Percentiles rank a stretch among this genome's conserved stretches.
Evolutionary conservation across 2,329 filamentous ascomycete species (phyloP).

Genomic region (Lachnellula willkommii): DNA sequence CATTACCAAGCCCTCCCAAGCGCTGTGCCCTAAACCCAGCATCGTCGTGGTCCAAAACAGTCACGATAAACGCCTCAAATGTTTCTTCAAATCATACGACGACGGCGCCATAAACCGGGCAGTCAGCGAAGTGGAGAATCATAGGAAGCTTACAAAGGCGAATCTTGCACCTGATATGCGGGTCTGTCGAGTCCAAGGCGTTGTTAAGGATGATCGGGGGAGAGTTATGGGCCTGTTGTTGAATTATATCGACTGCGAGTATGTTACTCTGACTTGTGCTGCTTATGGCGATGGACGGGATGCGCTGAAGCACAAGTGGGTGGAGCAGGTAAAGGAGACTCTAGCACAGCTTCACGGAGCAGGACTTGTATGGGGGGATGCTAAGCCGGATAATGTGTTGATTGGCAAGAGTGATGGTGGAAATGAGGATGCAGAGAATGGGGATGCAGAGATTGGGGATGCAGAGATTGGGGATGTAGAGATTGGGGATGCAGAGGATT

Average conservation of each 20-base stretch:
- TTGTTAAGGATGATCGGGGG: constrained; percentile 16
- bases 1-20: constrained; percentile 12
- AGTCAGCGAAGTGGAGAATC: constrained; percentile 15
- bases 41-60: constrained; percentile 7
- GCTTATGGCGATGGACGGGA: constrained; percentile 9
- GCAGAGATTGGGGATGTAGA: too few species aligned
- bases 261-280: constrained; percentile 15
- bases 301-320: constrained; percentile 19
- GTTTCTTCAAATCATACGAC: constrained; percentile 14
- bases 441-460: background rate
- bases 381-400: constrained; percentile 17
- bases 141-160: constrained; percentile 11
- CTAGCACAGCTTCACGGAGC: constrained; percentile 7
- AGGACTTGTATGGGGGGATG: constrained; percentile 20
- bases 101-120: constrained; percentile 6
- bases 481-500: too few species aligned
- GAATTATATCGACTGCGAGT: constrained; percentile 18
- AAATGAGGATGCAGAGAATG: background rate
- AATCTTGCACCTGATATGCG: constrained; percentile 14
- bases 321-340: constrained; percentile 13
- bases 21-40: constrained; percentile 11
- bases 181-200: constrained; percentile 12
- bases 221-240: constrained; percentile 18
- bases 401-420: constrained; percentile 6
- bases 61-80: constrained; percentile 4